phyloP scores from a whole-genome alignment of 2,329 filamentous ascomycete genomes.

The Elsinoe ampelina region DNA sequence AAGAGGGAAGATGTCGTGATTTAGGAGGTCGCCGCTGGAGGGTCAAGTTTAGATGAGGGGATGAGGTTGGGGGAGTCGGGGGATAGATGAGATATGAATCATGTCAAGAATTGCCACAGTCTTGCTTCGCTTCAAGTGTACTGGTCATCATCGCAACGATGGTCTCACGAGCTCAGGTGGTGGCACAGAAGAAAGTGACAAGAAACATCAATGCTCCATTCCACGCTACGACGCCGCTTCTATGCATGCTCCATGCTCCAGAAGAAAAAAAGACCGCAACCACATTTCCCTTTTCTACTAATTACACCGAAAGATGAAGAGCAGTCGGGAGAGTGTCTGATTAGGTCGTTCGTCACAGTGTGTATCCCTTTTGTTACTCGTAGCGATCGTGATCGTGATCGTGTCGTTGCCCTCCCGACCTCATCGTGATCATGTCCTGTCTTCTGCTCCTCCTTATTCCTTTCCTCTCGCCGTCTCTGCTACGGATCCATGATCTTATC shows the following conservation, averaged over 20 bases:
- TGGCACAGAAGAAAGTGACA: too few relatives aligned
- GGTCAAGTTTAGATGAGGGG: background rate
- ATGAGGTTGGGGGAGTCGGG: background rate
- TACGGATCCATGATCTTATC: background rate
- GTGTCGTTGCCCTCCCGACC: background rate
- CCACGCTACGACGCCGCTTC: constrained; percentile 3
- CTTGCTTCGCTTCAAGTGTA: too few relatives aligned
- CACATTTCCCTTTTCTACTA: background rate
- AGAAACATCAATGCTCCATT: background rate
- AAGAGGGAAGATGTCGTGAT: constrained; percentile 13
- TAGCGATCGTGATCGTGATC: constrained; percentile 8
- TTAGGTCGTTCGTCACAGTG: background rate
- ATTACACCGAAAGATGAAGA: background rate
- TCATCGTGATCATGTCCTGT: constrained; percentile 6
- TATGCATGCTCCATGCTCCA: background rate
- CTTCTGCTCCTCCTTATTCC: background rate
- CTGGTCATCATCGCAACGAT: background rate
- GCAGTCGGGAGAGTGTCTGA: too few relatives aligned
- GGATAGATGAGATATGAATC: background rate
- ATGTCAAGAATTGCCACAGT: background rate
- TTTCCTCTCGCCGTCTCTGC: background rate
- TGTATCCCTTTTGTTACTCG: background rate
- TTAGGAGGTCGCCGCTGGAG: background rate
- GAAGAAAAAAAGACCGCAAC: background rate
- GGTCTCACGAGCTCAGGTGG: too few relatives aligned